A percentile compares a stretch with the other conserved stretches of the same genome.
Evolutionary conservation across 2,329 filamentous ascomycete genomes (phyloP).

Genomic region (Talaromyces sp.): DNA sequence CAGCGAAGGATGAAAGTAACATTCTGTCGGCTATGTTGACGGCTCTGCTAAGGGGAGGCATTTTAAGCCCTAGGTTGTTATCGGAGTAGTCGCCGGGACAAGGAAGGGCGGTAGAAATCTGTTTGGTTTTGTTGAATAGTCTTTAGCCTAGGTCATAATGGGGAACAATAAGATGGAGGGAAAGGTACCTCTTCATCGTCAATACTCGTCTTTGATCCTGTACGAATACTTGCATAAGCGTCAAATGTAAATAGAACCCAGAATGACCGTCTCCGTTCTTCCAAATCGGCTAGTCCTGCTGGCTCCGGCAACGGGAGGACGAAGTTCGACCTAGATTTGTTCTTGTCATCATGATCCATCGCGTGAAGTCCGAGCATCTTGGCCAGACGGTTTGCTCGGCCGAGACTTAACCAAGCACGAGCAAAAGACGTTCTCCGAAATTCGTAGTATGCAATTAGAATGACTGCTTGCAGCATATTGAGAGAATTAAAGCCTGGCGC

Average conservation of each 20-base stretch:
- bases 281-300: not conserved
- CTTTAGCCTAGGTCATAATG: not conserved
- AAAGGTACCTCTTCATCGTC: not conserved
- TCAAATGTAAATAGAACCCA: constrained; percentile 4
- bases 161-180: not conserved
- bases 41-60: not conserved
- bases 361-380: constrained; percentile 1
- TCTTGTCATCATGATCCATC: not conserved
- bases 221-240: constrained; percentile 5
- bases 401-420: constrained; percentile 3
- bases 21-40: not conserved
- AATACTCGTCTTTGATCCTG: not conserved
- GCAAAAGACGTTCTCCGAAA: constrained; percentile 1
- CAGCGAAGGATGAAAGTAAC: not conserved
- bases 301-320: not conserved
- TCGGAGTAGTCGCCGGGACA: not conserved
- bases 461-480: not conserved
- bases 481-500: not conserved
- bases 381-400: not conserved
- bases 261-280: not conserved
- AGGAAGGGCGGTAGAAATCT: not conserved
- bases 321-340: not conserved
- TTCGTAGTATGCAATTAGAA: constrained; percentile 4
- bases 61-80: not conserved
- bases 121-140: not conserved